Evolutionary conservation across 2,329 filamentous ascomycete species (phyloP), one percentile per base, ranked within the genome.

Genomic region (Aspergillus sp.): DNA sequence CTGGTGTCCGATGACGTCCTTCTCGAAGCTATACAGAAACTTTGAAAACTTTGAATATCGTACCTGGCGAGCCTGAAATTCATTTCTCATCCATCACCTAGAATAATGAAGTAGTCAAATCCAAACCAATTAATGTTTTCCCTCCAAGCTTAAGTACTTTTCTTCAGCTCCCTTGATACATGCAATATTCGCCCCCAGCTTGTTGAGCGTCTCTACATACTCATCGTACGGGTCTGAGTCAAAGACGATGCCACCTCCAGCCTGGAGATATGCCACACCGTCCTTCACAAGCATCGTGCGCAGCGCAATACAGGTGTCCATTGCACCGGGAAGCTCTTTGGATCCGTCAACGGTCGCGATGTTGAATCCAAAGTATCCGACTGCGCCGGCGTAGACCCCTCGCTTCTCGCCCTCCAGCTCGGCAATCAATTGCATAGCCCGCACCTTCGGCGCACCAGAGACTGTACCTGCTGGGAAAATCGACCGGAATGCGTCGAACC

Each of bases 401-500:
- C 95, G 85, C 83, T 97, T 97, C 84, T 99, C 95, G 66, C 86
- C 83, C 80, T 99, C 95, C 51, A 98, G 81, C 80, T 98, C 94
- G 51, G 91, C 93, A 71, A 99, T 99, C 64, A 99, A 83, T 80
- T 97, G 91, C 95, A 99, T 99, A 3, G 95, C 95, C 65, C 89
- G 88, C 59, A 99, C 93, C 81, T 99, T 99, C 61, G 95, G 95
- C 4, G 95, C 94, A 4, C 95, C 95, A 19, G 91, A 95, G 31
- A 98, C 94, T 0, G 95, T 99, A 59, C 95, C 95, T 4, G 95
- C 95, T 0, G 95, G 95, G 82, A 99, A 99, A 71, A 99, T 97
- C 67, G 91, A 93, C 45, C 94, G 87, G 81, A 99, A 96, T 9
- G 95, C 95, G 74, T 98, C 94, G 79, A 97, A 99, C 61, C 95